Percentiles rank a stretch among this genome's conserved stretches.
These are phyloP conservation scores for Solanum pimpinellifolium DNA, from an alignment of 257 asterid genomes.

Conservation along the genomic window DNA sequence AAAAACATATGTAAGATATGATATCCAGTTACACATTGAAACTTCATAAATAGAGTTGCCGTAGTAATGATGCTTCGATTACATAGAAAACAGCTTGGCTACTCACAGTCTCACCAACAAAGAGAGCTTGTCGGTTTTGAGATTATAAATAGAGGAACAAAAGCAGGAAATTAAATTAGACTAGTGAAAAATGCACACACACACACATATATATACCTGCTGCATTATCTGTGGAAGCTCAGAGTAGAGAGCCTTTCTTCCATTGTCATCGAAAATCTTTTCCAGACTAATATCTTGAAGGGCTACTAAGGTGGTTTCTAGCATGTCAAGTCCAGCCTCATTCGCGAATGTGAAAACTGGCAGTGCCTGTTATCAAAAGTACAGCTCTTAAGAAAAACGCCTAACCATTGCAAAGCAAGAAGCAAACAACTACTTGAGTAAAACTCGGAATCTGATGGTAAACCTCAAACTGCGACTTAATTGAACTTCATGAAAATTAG, in stretches of 20 bases:
- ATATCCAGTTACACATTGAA: neutral
- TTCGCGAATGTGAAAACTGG: conserved; percentile 87
- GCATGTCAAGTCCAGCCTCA: conserved; percentile 97
- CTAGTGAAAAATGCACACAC: neutral
- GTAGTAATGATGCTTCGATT: neutral
- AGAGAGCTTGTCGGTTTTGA: neutral
- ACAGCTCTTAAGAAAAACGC: neutral
- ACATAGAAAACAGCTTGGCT: neutral
- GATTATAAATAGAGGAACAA: neutral
- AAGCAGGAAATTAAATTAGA: neutral
- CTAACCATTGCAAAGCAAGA: neutral
- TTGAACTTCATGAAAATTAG: neutral
- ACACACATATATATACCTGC: conserved; percentile 29
- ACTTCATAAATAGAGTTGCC: neutral
- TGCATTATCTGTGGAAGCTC: conserved; percentile 91
- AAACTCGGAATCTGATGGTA: neutral
- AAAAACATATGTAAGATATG: neutral
- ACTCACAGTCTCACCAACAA: neutral
- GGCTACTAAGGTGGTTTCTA: conserved; percentile 79
- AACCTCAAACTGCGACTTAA: neutral
- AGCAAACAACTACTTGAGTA: neutral
- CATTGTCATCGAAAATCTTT: conserved; percentile 70
- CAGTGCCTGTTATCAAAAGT: conserved; percentile 46
- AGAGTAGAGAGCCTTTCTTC: conserved; percentile 54
- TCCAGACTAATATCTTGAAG: conserved; percentile 87